These are phyloP conservation scores for Neoboletus subvelutipes DNA, from an alignment of 768 basidiomycete genomes.

Conservation along the genomic window DNA sequence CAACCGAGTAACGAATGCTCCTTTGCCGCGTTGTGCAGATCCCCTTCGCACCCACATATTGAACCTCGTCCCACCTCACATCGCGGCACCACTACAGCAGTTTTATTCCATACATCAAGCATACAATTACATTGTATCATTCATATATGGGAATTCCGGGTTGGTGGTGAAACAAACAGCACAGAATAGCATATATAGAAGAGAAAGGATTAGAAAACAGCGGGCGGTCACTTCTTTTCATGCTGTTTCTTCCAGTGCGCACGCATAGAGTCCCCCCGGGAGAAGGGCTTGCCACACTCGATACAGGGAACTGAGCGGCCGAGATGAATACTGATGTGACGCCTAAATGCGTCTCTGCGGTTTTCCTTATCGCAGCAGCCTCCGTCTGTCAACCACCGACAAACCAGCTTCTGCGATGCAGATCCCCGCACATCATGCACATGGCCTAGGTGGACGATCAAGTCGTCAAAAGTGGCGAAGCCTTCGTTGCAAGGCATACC, in stretches of 20 bases:
- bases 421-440: conserved; percentile 6
- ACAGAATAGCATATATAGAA: background rate
- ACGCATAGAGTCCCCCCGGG: conserved; percentile 4
- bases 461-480: background rate
- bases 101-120: background rate
- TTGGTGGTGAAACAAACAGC: background rate
- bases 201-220: background rate
- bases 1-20: too few relatives aligned
- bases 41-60: too few relatives aligned
- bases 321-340: conserved; percentile 9
- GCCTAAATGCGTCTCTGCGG: conserved; percentile 2
- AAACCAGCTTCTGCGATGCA: background rate
- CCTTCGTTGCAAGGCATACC: background rate
- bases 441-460: background rate
- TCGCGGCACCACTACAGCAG: background rate
- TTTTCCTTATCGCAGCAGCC: background rate
- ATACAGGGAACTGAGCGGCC: background rate
- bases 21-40: too few relatives aligned
- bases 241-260: conserved; percentile 4
- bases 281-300: background rate
- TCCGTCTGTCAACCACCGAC: background rate
- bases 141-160: background rate
- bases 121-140: background rate
- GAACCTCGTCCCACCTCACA: background rate
- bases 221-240: background rate